These are phyloP conservation scores for Claviceps sp. DNA, from an alignment of 2,329 filamentous ascomycete genomes.

Conservation along the genomic window DNA sequence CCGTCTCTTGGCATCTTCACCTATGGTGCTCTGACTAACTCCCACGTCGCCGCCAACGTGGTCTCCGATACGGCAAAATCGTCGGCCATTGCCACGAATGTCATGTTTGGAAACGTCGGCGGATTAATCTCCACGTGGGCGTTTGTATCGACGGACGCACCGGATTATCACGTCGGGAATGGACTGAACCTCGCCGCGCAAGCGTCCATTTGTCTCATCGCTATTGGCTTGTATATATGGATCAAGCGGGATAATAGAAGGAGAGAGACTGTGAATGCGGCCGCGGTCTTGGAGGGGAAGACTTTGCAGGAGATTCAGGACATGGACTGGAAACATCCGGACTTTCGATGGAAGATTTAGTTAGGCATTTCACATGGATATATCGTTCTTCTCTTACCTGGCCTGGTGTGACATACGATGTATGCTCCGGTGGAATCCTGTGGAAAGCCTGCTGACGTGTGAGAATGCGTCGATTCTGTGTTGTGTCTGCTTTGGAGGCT, in stretches of 20 bases:
- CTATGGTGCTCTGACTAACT: constrained; percentile 50
- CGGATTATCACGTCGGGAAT: constrained; percentile 57
- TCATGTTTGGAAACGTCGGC: constrained; percentile 35
- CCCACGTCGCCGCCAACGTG: constrained; percentile 54
- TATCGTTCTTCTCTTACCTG: too few relatives aligned
- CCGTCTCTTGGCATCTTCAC: constrained; percentile 49
- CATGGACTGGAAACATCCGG: constrained; percentile 56
- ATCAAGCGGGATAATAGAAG: constrained; percentile 50
- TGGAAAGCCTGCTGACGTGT: background rate
- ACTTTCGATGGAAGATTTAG: constrained; percentile 41
- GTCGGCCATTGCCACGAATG: constrained; percentile 46
- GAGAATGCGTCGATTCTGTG: too few relatives aligned
- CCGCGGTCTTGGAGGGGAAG: constrained; percentile 43
- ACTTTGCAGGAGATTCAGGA: constrained; percentile 40
- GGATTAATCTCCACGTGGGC: constrained; percentile 50
- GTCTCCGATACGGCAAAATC: constrained; percentile 54
- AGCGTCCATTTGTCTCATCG: constrained; percentile 39
- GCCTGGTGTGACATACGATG: too few relatives aligned
- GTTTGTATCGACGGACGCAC: constrained; percentile 48
- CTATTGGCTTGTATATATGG: constrained; percentile 39
- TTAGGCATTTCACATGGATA: background rate
- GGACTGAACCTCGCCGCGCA: constrained; percentile 53
- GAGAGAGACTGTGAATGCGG: constrained; percentile 40
- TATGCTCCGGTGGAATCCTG: background rate
- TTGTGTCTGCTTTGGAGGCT: too few relatives aligned